Evolutionary conservation across 768 basidiomycete species (phyloP).

Genomic region (Podaxis sp.): DNA sequence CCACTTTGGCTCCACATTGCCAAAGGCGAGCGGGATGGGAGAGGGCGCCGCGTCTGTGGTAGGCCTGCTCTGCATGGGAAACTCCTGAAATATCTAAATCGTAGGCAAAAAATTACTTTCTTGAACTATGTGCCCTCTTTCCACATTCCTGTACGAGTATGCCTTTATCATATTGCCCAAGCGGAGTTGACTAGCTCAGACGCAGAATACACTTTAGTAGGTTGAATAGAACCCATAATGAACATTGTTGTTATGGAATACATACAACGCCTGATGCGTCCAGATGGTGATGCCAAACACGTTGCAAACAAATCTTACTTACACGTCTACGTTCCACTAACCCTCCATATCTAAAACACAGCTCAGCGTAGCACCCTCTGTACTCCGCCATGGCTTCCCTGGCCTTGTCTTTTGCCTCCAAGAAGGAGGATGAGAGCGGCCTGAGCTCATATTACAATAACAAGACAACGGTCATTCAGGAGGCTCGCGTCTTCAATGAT

Average conservation of each 20-base stretch:
- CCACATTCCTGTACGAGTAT: slow-evolving; percentile 6
- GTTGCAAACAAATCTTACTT: slow-evolving; percentile 41
- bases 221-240: slow-evolving; percentile 11
- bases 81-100: not conserved
- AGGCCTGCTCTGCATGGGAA: slow-evolving; percentile 14
- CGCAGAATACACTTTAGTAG: not conserved
- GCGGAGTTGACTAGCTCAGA: slow-evolving; percentile 12
- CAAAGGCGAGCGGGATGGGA: slow-evolving; percentile 65
- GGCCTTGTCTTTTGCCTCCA: slow-evolving; percentile 77
- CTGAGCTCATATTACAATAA: slow-evolving; percentile 94
- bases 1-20: slow-evolving; percentile 47
- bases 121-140: not conserved
- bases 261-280: not conserved
- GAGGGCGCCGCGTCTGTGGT: slow-evolving; percentile 64
- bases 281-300: slow-evolving; percentile 28
- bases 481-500: slow-evolving; percentile 98
- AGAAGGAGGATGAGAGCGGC: slow-evolving; percentile 96
- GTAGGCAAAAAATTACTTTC: slow-evolving; percentile 9
- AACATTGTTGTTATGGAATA: not conserved
- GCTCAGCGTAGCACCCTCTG: slow-evolving; percentile 17
- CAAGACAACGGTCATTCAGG: slow-evolving; percentile 97
- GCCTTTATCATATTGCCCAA: slow-evolving; percentile 2
- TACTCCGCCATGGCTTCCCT: slow-evolving; percentile 45
- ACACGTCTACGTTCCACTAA: slow-evolving; percentile 35
- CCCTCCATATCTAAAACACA: slow-evolving; percentile 16